Base-by-base conservation (phyloP, 1,139 yeast genomes). In the Diutina ranongensis region DNA sequence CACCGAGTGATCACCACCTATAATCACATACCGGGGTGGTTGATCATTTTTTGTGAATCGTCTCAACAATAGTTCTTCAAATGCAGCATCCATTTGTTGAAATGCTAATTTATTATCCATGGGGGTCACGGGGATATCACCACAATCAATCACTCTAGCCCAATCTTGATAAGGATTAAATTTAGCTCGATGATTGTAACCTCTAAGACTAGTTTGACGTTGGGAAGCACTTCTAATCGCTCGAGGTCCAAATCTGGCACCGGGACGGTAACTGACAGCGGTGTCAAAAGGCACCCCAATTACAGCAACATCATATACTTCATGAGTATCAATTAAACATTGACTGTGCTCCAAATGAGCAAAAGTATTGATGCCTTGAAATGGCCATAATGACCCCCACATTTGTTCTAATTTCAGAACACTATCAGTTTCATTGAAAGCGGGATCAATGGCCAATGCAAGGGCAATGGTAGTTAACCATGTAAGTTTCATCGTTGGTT, bases 241-340 rank as follows among this genome's bases (percentile, higher is more conserved):
- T 45, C 84, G 65, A 3, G 94, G 94, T 1, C 94, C 94, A 60
- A 83, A 83, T 48, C 94, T 65, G 4, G 94, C 88, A 18, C 92
- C 89, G 0, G 86, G 75, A 49, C 89, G 67, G 57, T 79, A 83
- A 1, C 86, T 75, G 0, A 78, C 78, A 0, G 87, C 88, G 3
- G 89, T 82, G 55, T 83, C 92, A 55, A 83, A 83, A 1, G 92
- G 92, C 4, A 80, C 83, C 9, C 92, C 92, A 49, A 83, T 70
- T 20, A 83, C 55, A 1, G 80, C 94, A 46, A 83, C 71, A 54
- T 83, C 94, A 53, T 70, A 83, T 1, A 63, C 54, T 3, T 60
- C 55, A 1, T 68, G 70, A 2, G 73, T 64, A 45, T 77, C 63
- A 8, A 75, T 48, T 32, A 83, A 66, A 55, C 94, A 83, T 50